Base-by-base conservation (phyloP, 2,329 filamentous ascomycete genomes). In the Paramyrothecium sp. region DNA sequence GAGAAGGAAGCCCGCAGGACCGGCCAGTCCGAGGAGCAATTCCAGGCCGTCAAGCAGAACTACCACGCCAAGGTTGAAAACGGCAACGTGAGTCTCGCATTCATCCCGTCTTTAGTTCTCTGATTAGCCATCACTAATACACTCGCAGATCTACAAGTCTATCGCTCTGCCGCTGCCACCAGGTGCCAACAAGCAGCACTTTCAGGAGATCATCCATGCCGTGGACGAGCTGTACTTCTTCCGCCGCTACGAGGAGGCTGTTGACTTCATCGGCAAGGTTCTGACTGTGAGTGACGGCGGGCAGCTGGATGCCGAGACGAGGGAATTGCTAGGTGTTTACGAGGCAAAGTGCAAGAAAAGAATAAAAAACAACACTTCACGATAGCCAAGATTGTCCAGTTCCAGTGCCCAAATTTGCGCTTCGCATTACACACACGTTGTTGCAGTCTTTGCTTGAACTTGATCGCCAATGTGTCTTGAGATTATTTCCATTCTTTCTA, bases 181-280 rank as follows among this genome's bases (percentile, higher is more conserved):
- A 11, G 63, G 54, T 3, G 65, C 75, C 3, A 70, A 73, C 33
- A 86, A 85, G 63, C 75, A 75, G 47, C 73, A 78, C 34, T 71
- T 75, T 2, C 81, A 85, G 60, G 75, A 80, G n/a, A 62, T 82
- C 11, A 58, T 84, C 20, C 81, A 85, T 63, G 83, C 82, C 0
- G 78, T 82, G 8, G 82, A 85, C 65, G 83, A 86, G 68, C 72
- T 85, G 49, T 85, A 85, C 63, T 85, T 82, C 66, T 80, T 80
- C 61, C 69, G 74, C 7, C 70, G 76, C 34, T 85, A 76, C 57
- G 67, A 68, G 1, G 76, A 81, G 55, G 81, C 76, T 2, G 70
- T 74, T n/a, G 62, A 65, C 12, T 75, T 85, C 49, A 69, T 78
- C 7, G 56, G 63, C 2, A 60, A 64, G 4, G 68, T 78, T 0